Evolutionary conservation across 2,329 filamentous ascomycete species (phyloP).

Genomic region (Ceratocystis variospora): DNA sequence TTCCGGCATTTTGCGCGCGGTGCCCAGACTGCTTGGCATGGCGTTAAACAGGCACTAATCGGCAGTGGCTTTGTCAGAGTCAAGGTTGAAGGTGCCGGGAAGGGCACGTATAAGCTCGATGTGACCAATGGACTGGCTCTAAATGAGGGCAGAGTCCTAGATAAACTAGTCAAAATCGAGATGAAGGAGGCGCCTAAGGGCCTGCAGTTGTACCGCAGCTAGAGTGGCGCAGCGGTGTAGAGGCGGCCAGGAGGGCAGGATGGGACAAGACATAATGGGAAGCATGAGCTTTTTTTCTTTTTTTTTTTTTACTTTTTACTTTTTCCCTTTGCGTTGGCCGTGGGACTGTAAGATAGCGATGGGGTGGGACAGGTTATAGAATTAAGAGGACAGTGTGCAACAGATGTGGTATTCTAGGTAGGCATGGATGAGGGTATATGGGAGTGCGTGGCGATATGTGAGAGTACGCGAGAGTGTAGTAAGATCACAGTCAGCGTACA

Average conservation of each 20-base stretch:
- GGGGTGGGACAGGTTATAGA: conserved; percentile 5
- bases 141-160: conserved; percentile 44
- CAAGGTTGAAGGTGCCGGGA: conserved; percentile 28
- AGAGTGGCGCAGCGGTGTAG: neutral
- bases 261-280: too few species aligned
- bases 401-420: neutral
- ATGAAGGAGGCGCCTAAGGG: conserved; percentile 8
- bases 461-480: too few species aligned
- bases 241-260: neutral
- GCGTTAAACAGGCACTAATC: conserved; percentile 38
- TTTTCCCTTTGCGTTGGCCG: neutral
- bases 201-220: conserved; percentile 16
- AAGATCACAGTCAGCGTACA: neutral
- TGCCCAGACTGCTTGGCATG: conserved; percentile 31
- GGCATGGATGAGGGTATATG: too few species aligned
- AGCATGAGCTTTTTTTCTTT: neutral
- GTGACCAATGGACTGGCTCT: conserved; percentile 43
- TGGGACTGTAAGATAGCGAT: conserved; percentile 2
- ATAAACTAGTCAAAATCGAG: conserved; percentile 34
- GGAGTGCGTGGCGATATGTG: too few species aligned
- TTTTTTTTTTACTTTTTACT: conserved; percentile 5
- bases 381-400: neutral
- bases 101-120: conserved; percentile 42
- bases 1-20: conserved; percentile 38
- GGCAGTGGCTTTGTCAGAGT: conserved; percentile 44